Conservation (phyloP, 1,284 basidiomycete species). For the Cutaneotrichosporon sp. region DNA sequence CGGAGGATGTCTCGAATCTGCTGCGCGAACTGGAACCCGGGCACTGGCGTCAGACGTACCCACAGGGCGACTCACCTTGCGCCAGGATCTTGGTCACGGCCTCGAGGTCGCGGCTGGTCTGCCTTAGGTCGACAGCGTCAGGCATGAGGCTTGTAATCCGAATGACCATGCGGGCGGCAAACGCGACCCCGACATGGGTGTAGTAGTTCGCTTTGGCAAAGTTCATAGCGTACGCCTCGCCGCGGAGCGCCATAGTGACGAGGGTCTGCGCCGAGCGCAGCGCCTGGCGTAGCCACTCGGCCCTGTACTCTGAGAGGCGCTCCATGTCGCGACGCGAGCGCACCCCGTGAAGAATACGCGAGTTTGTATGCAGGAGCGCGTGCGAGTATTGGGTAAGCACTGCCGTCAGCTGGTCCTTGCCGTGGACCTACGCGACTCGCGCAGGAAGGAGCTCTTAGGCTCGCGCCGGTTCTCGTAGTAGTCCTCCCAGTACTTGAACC, state of each 20-base stretch:
- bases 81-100: conserved; percentile 31
- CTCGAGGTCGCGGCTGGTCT: conserved; percentile 40
- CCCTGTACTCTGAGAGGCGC: conserved; percentile 22
- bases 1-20: conserved; percentile 33
- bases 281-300: conserved; percentile 24
- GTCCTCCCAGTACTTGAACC: conserved; percentile 45
- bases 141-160: conserved; percentile 37
- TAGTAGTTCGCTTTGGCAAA: conserved; percentile 18
- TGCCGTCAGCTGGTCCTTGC: conserved; percentile 5
- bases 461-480: conserved; percentile 20
- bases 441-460: conserved; percentile 11
- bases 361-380: conserved; percentile 29
- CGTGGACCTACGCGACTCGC: conserved; percentile 9
- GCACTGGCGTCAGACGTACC: conserved; percentile 23
- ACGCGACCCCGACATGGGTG: conserved; percentile 33
- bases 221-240: conserved; percentile 28
- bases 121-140: conserved; percentile 32
- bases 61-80: conserved; percentile 16
- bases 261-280: conserved; percentile 26
- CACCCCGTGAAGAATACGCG: conserved; percentile 30
- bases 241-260: conserved; percentile 25
- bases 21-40: conserved; percentile 39
- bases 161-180: conserved; percentile 39
- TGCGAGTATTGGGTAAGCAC: conserved; percentile 20
- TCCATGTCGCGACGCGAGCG: conserved; percentile 27